Conservation (phyloP, 345 rosid species). For the Corchorus capsularis region DNA sequence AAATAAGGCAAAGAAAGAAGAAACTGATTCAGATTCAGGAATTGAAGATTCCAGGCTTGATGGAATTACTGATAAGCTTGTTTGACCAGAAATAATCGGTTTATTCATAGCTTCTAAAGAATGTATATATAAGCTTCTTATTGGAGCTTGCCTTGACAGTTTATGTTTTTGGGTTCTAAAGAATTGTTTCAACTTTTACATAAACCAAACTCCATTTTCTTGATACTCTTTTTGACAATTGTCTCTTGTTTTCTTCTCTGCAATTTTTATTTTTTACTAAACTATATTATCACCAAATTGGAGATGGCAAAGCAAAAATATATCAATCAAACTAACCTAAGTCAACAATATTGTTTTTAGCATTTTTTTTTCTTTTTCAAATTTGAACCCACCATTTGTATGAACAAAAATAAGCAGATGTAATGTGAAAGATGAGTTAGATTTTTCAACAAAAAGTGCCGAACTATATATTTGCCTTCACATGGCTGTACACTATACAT, state of each 20-base stretch:
- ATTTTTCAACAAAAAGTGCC: constrained; percentile 4
- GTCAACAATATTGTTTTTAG: no score
- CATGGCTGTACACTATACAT: not conserved
- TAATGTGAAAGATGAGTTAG: constrained; percentile 10
- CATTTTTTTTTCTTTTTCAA: no score
- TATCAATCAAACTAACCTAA: no score
- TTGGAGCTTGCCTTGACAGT: not conserved
- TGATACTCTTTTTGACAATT: no score
- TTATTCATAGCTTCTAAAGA: not conserved
- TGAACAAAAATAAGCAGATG: not conserved
- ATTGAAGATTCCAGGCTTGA: no score
- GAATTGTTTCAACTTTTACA: not conserved
- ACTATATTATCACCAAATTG: no score
- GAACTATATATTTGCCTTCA: not conserved
- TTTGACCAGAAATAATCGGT: not conserved
- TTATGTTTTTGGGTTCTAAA: not conserved
- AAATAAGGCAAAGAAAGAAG: not conserved
- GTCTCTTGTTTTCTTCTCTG: no score
- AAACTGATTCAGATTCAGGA: no score
- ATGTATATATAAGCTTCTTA: not conserved
- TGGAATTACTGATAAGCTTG: not conserved
- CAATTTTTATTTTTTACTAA: no score
- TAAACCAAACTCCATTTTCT: not conserved
- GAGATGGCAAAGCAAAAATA: no score
- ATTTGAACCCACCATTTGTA: not conserved